Percentiles rank a stretch among this genome's conserved stretches.
phyloP scores from a whole-genome alignment of 345 rosid species.

The Diplotaxis tenuifolia region DNA sequence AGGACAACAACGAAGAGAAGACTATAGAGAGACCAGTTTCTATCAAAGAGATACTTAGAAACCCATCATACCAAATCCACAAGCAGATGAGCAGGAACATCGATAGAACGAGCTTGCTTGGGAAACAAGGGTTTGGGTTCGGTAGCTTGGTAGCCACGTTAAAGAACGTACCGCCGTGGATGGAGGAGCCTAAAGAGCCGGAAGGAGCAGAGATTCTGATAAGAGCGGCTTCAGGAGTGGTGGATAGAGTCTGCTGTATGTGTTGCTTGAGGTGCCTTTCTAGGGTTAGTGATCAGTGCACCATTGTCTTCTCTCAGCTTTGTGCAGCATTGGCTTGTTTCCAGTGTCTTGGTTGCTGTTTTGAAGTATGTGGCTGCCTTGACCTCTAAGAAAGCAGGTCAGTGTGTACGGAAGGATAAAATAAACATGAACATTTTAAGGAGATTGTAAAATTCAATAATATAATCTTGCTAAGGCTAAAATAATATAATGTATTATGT shows the following conservation, averaged over 20 bases:
- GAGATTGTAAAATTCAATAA: conserved; percentile 25
- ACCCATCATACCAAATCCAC: conserved; percentile 35
- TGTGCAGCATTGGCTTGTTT: conserved; percentile 73
- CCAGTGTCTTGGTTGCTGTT: conserved; percentile 74
- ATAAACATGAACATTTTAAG: neutral
- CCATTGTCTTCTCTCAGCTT: conserved; percentile 53
- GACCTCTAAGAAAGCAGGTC: conserved; percentile 16
- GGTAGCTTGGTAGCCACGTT: conserved; percentile 62
- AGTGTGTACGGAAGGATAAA: neutral
- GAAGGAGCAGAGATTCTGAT: conserved; percentile 56
- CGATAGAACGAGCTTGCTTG: conserved; percentile 39
- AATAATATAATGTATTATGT: neutral
- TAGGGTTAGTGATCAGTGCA: conserved; percentile 55
- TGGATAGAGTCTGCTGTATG: conserved; percentile 65
- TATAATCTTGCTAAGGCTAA: neutral
- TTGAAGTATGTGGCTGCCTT: conserved; percentile 54
- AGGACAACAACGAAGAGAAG: conserved; percentile 38
- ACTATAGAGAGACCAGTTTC: conserved; percentile 38
- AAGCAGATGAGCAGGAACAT: conserved; percentile 36
- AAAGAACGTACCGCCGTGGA: conserved; percentile 61
- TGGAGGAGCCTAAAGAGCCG: conserved; percentile 49
- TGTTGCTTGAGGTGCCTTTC: conserved; percentile 74
- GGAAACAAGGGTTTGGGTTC: conserved; percentile 60
- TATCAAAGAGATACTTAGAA: conserved; percentile 32
- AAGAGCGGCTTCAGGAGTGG: conserved; percentile 58